These are phyloP conservation scores for Trichophyton mentagrophytes DNA, from an alignment of 2,329 filamentous ascomycete genomes.

Conservation along the genomic window DNA sequence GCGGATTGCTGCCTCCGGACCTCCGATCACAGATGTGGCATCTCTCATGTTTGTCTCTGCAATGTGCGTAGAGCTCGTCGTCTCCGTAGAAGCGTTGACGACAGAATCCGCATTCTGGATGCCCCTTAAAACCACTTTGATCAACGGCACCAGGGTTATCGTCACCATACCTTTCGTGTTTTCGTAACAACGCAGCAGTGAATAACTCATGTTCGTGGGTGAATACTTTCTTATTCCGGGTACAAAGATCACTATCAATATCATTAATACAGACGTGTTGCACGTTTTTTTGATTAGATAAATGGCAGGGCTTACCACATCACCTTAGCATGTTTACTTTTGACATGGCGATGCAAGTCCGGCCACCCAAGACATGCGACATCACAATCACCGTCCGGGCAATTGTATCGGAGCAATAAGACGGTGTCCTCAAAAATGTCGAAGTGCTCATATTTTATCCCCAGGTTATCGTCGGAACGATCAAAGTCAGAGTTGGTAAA, in stretches of 20 bases:
- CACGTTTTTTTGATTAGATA: background rate
- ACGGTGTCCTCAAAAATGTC: constrained; percentile 87
- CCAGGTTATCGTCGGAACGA: constrained; percentile 69
- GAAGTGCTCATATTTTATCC: constrained; percentile 78
- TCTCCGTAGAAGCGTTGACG: constrained; percentile 85
- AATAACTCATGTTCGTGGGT: constrained; percentile 96
- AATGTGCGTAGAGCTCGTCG: constrained; percentile 89
- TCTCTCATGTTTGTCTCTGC: constrained; percentile 82
- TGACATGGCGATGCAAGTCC: constrained; percentile 69
- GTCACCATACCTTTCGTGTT: constrained; percentile 82
- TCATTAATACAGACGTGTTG: background rate
- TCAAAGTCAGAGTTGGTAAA: constrained; percentile 61
- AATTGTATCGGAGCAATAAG: constrained; percentile 83
- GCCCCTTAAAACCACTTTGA: constrained; percentile 91
- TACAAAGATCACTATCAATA: constrained; percentile 60
- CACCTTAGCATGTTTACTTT: constrained; percentile 65
- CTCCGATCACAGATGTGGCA: constrained; percentile 84
- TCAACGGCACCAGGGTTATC: constrained; percentile 79
- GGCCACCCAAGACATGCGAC: constrained; percentile 73
- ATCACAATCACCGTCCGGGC: constrained; percentile 72
- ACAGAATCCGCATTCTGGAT: constrained; percentile 90
- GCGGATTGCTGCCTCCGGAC: constrained; percentile 52
- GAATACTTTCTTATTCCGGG: constrained; percentile 93
- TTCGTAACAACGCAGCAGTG: constrained; percentile 62
- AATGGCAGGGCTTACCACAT: constrained; percentile 49